phyloP scores from a whole-genome alignment of 1,284 basidiomycete species.

The Schizopora paradoxa region DNA sequence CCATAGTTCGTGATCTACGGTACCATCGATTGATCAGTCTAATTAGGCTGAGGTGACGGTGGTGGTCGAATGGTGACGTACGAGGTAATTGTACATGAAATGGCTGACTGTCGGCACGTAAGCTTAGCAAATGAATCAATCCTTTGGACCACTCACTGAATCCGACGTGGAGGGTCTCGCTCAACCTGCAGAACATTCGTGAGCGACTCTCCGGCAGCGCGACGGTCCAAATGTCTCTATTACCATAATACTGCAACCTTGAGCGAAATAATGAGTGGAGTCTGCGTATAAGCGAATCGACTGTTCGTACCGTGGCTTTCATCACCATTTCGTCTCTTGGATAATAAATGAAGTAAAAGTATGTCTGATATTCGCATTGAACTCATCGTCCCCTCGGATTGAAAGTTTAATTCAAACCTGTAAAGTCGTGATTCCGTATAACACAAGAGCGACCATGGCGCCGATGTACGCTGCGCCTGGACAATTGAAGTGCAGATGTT shows the following conservation, averaged over 20 bases:
- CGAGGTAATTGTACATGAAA: too few relatives aligned
- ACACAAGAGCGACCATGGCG: slow-evolving; percentile 14
- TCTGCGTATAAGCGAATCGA: too few relatives aligned
- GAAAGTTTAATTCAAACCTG: slow-evolving; percentile 11
- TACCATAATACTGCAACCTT: slow-evolving; percentile 15
- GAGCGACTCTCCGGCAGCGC: background rate
- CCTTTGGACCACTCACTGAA: slow-evolving; percentile 5
- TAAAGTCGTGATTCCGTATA: slow-evolving; percentile 15
- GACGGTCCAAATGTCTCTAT: too few relatives aligned
- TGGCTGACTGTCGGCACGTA: too few relatives aligned
- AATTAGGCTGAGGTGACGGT: too few relatives aligned
- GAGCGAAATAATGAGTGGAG: too few relatives aligned
- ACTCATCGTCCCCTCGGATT: background rate
- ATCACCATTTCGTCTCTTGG: slow-evolving; percentile 8
- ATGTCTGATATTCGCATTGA: slow-evolving; percentile 4
- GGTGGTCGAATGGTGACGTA: too few relatives aligned
- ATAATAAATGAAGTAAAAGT: slow-evolving; percentile 16
- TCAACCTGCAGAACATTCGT: slow-evolving; percentile 4
- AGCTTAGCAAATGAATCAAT: too few relatives aligned
- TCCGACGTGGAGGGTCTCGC: slow-evolving; percentile 12
- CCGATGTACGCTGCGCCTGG: slow-evolving; percentile 14
- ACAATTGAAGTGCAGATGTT: too few relatives aligned
- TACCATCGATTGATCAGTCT: too few relatives aligned
- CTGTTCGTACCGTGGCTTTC: slow-evolving; percentile 12
- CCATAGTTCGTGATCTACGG: too few relatives aligned